Conservation (phyloP, 1,139 yeast genomes). For the Kluyveromyces marxianus region DNA sequence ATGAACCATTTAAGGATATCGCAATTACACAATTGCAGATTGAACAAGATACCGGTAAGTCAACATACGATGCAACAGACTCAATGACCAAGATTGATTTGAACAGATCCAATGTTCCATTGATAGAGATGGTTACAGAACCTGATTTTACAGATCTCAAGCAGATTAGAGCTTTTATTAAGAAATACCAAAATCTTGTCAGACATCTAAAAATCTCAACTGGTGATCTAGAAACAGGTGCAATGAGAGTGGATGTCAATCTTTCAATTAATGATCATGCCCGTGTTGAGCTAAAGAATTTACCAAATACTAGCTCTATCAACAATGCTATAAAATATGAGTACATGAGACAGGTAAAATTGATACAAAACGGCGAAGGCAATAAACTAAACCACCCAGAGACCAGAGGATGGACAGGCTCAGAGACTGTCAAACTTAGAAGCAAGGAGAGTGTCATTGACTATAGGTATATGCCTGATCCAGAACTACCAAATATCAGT, state of each 20-base stretch:
- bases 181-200: conserved; percentile 68
- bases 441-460: conserved; percentile 77
- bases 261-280: conserved; percentile 65
- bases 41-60: conserved; percentile 92
- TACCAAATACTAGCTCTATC: conserved; percentile 79
- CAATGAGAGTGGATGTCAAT: conserved; percentile 91
- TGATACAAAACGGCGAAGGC: conserved; percentile 32
- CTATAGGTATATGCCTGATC: conserved; percentile 90
- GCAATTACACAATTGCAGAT: conserved; percentile 70
- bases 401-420: conserved; percentile 91
- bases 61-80: conserved; percentile 44
- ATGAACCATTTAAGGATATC: conserved; percentile 36
- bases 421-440: conserved; percentile 54
- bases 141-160: conserved; percentile 72
- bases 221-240: conserved; percentile 90
- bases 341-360: conserved; percentile 54
- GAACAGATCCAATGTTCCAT: conserved; percentile 78
- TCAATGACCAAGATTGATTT: conserved; percentile 52
- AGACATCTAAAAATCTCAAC: conserved; percentile 66
- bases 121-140: conserved; percentile 83
- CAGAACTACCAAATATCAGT: conserved; percentile 62
- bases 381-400: conserved; percentile 43
- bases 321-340: conserved; percentile 71
- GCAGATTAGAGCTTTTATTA: conserved; percentile 72
- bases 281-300: conserved; percentile 81